A percentile compares a stretch with the other conserved stretches of the same genome.
Evolutionary conservation across 2,329 filamentous ascomycete species (phyloP).

Genomic region (Aotearoamyces nothofagi): DNA sequence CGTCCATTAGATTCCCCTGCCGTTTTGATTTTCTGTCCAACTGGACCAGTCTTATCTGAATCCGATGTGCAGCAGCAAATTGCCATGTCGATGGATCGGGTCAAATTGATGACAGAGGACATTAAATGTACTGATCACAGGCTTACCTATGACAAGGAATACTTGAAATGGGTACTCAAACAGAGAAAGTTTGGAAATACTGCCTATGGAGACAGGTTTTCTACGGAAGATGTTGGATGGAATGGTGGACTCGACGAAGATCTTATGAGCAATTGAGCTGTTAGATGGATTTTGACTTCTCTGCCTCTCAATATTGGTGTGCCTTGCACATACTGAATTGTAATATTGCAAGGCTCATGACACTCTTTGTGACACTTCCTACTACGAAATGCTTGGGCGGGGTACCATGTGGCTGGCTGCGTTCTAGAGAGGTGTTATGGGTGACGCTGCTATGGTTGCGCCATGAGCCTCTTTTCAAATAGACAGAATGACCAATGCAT

Average conservation of each 20-base stretch:
- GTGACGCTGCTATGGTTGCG: no score
- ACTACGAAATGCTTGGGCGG: no score
- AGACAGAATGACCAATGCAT: no score
- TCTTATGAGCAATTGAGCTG: no score
- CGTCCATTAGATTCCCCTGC: slow-evolving; percentile 24
- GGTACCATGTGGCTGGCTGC: no score
- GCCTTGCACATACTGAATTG: no score
- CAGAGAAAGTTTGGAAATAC: slow-evolving; percentile 24
- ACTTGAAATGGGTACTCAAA: slow-evolving; percentile 30
- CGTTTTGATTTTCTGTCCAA: slow-evolving; percentile 35
- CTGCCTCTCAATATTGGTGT: no score
- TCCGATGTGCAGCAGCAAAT: slow-evolving; percentile 33
- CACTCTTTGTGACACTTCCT: no score
- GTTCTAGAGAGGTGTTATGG: no score
- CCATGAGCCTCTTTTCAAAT: no score
- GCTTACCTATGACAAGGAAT: slow-evolving; percentile 39
- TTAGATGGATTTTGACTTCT: no score
- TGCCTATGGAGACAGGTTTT: slow-evolving; percentile 30
- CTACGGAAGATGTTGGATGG: slow-evolving; percentile 3
- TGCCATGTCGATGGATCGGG: slow-evolving; percentile 22
- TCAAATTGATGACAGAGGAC: slow-evolving; percentile 30
- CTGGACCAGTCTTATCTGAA: slow-evolving; percentile 30
- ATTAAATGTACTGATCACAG: slow-evolving; percentile 37
- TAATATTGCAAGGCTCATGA: no score
- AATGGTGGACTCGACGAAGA: slow-evolving; percentile 40